Conservation (phyloP, 306 rosid genomes). For the Cicer arietinum region DNA sequence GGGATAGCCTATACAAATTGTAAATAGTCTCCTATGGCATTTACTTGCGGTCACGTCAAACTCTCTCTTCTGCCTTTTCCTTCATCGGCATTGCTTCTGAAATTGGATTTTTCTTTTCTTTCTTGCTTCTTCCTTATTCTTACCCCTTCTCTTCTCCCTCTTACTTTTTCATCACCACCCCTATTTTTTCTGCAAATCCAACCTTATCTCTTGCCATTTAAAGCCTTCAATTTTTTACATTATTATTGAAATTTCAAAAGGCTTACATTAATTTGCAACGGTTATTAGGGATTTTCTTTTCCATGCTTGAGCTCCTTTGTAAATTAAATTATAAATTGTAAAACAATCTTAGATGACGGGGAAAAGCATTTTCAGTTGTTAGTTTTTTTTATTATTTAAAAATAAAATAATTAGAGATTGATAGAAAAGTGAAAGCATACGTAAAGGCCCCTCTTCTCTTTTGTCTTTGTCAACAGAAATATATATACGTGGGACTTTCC, state of each 20-base stretch:
- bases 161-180: conserved; percentile 24
- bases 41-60: conserved; percentile 57
- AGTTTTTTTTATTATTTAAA: background rate
- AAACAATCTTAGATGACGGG: background rate
- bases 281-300: conserved; percentile 26
- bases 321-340: background rate
- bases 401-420: conserved; percentile 13
- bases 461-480: conserved; percentile 50
- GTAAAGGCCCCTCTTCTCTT: conserved; percentile 46
- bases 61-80: conserved; percentile 36
- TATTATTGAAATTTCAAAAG: background rate
- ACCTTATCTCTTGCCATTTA: conserved; percentile 40
- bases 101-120: conserved; percentile 25
- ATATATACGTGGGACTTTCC: conserved; percentile 44
- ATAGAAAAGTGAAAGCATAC: conserved; percentile 41
- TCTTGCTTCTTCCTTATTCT: background rate
- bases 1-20: conserved; percentile 47
- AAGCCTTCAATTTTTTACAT: background rate
- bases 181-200: conserved; percentile 28
- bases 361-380: background rate
- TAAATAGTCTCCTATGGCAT: conserved; percentile 36
- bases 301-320: conserved; percentile 26
- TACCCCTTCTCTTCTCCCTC: background rate
- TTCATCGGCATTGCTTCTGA: conserved; percentile 36
- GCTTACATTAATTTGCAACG: background rate